Conservation (phyloP, 169 alveolate species). For the Plasmodium vivax region DNA sequence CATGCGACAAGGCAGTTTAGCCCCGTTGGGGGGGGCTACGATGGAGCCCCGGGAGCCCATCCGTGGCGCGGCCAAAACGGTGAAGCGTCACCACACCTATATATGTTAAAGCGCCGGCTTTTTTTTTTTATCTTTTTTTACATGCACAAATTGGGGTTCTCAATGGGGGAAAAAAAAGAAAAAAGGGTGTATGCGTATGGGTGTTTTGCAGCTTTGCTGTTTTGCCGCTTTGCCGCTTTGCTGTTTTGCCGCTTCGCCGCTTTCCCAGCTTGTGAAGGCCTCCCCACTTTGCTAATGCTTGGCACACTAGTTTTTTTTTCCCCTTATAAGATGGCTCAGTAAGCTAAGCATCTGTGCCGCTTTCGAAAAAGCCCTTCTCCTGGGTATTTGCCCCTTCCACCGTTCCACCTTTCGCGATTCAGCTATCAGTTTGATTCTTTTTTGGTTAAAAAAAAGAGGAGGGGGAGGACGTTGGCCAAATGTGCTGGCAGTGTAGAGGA, state of each 20-base stretch:
- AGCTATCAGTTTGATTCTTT: too few species aligned
- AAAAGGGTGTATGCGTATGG: not conserved
- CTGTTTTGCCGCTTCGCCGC: not conserved
- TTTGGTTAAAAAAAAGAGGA: too few species aligned
- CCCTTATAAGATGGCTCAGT: too few species aligned
- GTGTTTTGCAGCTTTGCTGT: not conserved
- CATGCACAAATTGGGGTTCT: not conserved
- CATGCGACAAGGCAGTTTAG: too few species aligned
- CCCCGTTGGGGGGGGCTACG: too few species aligned
- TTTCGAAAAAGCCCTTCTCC: too few species aligned
- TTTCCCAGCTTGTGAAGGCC: not conserved
- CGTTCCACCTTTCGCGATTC: too few species aligned
- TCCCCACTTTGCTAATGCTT: not conserved
- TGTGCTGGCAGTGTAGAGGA: too few species aligned
- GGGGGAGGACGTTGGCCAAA: too few species aligned
- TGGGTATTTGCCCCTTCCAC: too few species aligned
- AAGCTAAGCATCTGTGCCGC: too few species aligned
- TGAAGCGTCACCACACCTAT: not conserved
- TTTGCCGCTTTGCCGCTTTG: not conserved
- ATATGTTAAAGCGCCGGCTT: not conserved
- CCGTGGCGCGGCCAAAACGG: not conserved
- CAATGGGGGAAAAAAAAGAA: not conserved
- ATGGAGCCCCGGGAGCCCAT: not conserved
- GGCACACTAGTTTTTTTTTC: too few species aligned
- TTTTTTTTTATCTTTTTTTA: not conserved